phyloP scores from a whole-genome alignment of 352 stramenopile species.

The Phytophthora nicotianae region DNA sequence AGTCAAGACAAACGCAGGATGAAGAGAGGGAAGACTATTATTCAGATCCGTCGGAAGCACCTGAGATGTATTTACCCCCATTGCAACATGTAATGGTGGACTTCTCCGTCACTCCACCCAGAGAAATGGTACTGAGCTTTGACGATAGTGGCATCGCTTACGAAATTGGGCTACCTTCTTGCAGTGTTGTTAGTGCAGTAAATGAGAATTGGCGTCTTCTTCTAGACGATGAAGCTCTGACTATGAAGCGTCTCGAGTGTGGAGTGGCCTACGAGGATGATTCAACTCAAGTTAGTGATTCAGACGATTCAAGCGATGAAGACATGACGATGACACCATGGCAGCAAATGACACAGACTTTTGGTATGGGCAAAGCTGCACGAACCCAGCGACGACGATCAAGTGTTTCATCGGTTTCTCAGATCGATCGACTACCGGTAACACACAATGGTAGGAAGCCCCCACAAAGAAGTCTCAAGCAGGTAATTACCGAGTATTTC shows the following conservation, averaged over 20 bases:
- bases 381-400: constrained; percentile 46
- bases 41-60: constrained; percentile 4
- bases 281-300: constrained; percentile 86
- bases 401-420: constrained; percentile 68
- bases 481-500: constrained; percentile 67
- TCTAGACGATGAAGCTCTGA: constrained; percentile 47
- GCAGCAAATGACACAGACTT: constrained; percentile 87
- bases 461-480: constrained; percentile 63
- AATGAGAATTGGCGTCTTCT: constrained; percentile 33
- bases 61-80: constrained; percentile 21
- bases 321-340: constrained; percentile 82
- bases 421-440: constrained; percentile 64
- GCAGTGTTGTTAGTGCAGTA: not conserved
- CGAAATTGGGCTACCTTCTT: constrained; percentile 8
- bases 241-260: constrained; percentile 76
- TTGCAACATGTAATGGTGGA: constrained; percentile 53
- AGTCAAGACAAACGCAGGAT: constrained; percentile 5
- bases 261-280: constrained; percentile 79
- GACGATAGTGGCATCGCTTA: constrained; percentile 8
- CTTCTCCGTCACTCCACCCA: constrained; percentile 49
- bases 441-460: constrained; percentile 56
- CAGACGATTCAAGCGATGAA: constrained; percentile 74
- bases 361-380: constrained; percentile 64
- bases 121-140: constrained; percentile 39
- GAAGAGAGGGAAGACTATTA: constrained; percentile 6